Evolutionary conservation across 2,329 filamentous ascomycete species (phyloP).

Genomic region (Paraphaeosphaeria sporulosa): DNA sequence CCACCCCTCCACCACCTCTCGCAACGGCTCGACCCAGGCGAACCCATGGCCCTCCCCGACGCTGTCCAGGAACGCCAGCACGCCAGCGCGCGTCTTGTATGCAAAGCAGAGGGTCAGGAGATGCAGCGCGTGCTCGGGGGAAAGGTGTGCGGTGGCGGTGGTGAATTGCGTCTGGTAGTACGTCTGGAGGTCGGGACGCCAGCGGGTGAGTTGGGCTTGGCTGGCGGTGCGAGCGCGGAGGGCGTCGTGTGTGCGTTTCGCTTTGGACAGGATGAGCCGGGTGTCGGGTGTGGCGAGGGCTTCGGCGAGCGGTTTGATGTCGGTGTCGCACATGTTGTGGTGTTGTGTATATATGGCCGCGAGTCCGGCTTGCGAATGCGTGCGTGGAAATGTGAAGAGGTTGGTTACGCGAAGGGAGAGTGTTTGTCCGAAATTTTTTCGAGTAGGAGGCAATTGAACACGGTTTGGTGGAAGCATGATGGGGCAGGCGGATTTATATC

Average conservation of each 20-base stretch:
- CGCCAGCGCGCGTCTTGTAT: constrained; percentile 19
- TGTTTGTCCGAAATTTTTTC: not conserved
- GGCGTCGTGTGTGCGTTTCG: constrained; percentile 20
- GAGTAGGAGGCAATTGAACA: not conserved
- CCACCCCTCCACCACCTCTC: not conserved
- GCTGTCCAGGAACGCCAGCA: constrained; percentile 15
- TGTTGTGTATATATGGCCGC: not conserved
- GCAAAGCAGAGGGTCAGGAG: constrained; percentile 22
- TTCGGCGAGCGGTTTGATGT: constrained; percentile 5
- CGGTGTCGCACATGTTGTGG: not conserved
- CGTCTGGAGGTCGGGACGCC: constrained; percentile 6
- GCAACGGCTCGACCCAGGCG: constrained; percentile 10
- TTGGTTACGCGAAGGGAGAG: not conserved
- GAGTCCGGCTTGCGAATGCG: not conserved
- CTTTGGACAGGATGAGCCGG: constrained; percentile 17
- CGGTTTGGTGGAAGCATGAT: not conserved
- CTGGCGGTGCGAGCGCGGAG: not conserved
- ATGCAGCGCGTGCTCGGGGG: not conserved
- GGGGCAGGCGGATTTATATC: not conserved
- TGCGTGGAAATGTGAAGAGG: not conserved
- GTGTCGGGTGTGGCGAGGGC: constrained; percentile 14
- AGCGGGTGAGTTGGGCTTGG: not conserved
- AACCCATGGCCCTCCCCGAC: not conserved
- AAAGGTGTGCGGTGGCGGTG: constrained; percentile 7
- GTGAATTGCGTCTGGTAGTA: constrained; percentile 18